These are phyloP conservation scores for Cladosporium oxysporum DNA, from an alignment of 2,329 filamentous ascomycete genomes.

Conservation along the genomic window DNA sequence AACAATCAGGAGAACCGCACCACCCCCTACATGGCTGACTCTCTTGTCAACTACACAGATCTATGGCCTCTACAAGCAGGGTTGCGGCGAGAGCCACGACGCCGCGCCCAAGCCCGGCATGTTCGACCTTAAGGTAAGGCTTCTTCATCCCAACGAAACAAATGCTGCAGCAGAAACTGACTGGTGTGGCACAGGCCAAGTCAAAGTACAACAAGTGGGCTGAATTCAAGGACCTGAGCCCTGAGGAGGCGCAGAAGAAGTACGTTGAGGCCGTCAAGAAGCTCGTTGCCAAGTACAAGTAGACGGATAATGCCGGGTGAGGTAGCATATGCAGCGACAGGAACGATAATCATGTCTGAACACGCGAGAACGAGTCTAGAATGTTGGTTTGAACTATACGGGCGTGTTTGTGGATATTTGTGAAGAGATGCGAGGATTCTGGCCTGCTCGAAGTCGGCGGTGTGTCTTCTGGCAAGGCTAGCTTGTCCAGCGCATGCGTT, in stretches of 20 bases:
- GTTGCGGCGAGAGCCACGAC: constrained; percentile 41
- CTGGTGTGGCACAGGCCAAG: constrained; percentile 50
- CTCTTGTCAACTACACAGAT: constrained; percentile 48
- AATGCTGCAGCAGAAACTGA: neutral
- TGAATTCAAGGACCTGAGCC: constrained; percentile 63
- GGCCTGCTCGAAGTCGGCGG: neutral
- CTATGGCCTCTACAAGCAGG: constrained; percentile 53
- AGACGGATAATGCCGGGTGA: neutral
- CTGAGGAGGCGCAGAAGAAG: constrained; percentile 69
- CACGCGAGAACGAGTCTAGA: neutral
- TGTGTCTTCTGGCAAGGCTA: neutral
- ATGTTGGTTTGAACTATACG: neutral
- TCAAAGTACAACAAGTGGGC: constrained; percentile 80
- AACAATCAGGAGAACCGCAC: neutral
- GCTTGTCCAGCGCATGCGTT: neutral
- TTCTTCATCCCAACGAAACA: neutral
- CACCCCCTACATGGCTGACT: neutral
- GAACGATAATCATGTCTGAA: constrained; percentile 1
- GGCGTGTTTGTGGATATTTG: neutral
- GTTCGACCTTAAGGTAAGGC: constrained; percentile 68
- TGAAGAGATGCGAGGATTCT: neutral
- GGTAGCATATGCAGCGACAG: constrained; percentile 3
- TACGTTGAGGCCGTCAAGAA: constrained; percentile 74
- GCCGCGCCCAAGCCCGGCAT: constrained; percentile 58
- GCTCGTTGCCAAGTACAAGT: constrained; percentile 64